These are phyloP conservation scores for Huntiella abstrusa DNA, from an alignment of 2,329 filamentous ascomycete genomes.

Conservation along the genomic window DNA sequence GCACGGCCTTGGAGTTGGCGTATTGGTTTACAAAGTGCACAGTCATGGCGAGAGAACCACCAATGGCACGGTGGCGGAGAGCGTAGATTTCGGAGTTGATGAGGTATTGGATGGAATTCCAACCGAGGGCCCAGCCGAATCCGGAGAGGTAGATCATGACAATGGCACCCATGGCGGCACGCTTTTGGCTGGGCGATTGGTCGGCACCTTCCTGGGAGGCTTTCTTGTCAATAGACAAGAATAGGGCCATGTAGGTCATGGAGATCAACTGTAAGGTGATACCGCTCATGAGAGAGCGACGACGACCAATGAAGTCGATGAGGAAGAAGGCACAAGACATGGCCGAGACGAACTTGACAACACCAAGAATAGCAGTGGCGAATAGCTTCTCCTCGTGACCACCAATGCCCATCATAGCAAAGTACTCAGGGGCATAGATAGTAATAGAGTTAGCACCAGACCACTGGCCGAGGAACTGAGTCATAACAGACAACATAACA, in stretches of 20 bases:
- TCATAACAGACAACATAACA: conserved; percentile 46
- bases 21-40: conserved; percentile 67
- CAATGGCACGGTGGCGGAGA: conserved; percentile 50
- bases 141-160: conserved; percentile 56
- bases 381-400: conserved; percentile 51
- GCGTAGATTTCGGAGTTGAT: conserved; percentile 64
- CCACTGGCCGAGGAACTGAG: conserved; percentile 59
- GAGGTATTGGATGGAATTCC: conserved; percentile 64
- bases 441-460: conserved; percentile 56
- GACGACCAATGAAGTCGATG: conserved; percentile 61
- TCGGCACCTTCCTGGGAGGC: conserved; percentile 25
- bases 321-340: conserved; percentile 57
- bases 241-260: conserved; percentile 44
- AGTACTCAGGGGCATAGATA: conserved; percentile 56
- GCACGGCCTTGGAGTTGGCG: conserved; percentile 56
- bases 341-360: conserved; percentile 51
- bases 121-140: conserved; percentile 50
- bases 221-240: conserved; percentile 31
- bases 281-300: conserved; percentile 41
- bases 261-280: conserved; percentile 40
- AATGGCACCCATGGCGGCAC: conserved; percentile 46
- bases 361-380: conserved; percentile 56
- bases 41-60: conserved; percentile 55
- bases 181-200: conserved; percentile 22
- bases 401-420: conserved; percentile 49